Percentiles rank a stretch among this genome's conserved stretches.
These are phyloP conservation scores for Exserohilum rostratum DNA, from an alignment of 2,329 filamentous ascomycete species.

Conservation along the genomic window DNA sequence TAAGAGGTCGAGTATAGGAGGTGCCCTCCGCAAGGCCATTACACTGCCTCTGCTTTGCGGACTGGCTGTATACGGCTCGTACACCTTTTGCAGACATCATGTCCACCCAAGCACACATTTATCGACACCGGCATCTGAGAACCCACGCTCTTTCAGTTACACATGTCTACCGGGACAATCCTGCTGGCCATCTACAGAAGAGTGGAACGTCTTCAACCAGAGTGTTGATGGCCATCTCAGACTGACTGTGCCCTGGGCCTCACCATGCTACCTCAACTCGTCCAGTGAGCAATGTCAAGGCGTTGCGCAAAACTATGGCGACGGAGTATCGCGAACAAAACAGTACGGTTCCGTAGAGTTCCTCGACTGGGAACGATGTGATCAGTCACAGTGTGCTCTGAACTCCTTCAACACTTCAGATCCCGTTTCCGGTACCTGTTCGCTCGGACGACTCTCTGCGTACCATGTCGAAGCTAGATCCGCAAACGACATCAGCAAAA, in stretches of 20 bases:
- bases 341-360: constrained; percentile 47
- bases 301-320: constrained; percentile 31
- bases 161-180: constrained; percentile 45
- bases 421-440: constrained; percentile 35
- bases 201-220: constrained; percentile 43
- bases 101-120: neutral
- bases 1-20: neutral
- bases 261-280: constrained; percentile 34
- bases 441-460: constrained; percentile 41
- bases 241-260: constrained; percentile 41
- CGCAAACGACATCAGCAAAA: constrained; percentile 34
- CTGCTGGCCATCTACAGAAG: constrained; percentile 43
- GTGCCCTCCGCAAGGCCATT: constrained; percentile 2
- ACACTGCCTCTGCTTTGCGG: constrained; percentile 13
- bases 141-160: constrained; percentile 27
- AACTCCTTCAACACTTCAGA: constrained; percentile 34
- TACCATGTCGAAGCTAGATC: constrained; percentile 41
- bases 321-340: constrained; percentile 31
- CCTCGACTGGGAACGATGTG: constrained; percentile 44
- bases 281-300: constrained; percentile 29
- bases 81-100: constrained; percentile 4
- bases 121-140: neutral
- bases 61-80: constrained; percentile 8
- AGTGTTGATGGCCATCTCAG: constrained; percentile 39
- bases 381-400: constrained; percentile 37